Evolutionary conservation across 495 filamentous ascomycete species (phyloP).

Genomic region (Trichocladium antarcticum): DNA sequence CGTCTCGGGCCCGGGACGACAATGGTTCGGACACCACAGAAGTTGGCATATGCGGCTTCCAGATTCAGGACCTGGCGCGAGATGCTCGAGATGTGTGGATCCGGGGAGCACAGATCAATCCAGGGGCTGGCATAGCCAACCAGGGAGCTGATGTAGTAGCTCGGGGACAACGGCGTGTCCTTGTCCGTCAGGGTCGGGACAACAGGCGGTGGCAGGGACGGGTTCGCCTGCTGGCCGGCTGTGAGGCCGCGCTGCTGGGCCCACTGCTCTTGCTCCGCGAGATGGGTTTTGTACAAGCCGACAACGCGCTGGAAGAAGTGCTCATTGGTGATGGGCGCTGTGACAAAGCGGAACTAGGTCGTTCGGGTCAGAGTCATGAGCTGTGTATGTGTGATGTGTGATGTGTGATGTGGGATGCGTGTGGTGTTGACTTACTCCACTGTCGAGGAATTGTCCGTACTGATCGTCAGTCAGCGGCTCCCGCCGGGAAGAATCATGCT

Average conservation of each 20-base stretch:
- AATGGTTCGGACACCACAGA: conserved; percentile 78
- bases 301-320: conserved; percentile 71
- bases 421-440: conserved; percentile 38
- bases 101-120: conserved; percentile 79
- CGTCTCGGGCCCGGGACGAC: conserved; percentile 64
- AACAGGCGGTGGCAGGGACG: conserved; percentile 37
- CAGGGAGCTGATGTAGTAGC: conserved; percentile 56
- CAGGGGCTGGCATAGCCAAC: conserved; percentile 69
- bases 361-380: conserved; percentile 2
- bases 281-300: conserved; percentile 47
- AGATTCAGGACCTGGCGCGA: conserved; percentile 81
- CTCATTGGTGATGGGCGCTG: conserved; percentile 72
- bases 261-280: conserved; percentile 28
- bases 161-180: conserved; percentile 66
- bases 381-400: background rate
- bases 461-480: conserved; percentile 50
- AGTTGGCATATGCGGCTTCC: conserved; percentile 88
- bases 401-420: background rate
- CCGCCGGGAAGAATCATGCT: conserved; percentile 62
- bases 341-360: conserved; percentile 81
- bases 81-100: conserved; percentile 69
- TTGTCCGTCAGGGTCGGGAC: conserved; percentile 58
- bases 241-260: conserved; percentile 10
- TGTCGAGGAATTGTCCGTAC: conserved; percentile 56
- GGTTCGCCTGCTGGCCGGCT: conserved; percentile 17